A percentile compares a stretch with the other conserved stretches of the same genome.
Evolutionary conservation across 352 stramenopile genomes (phyloP).

Genomic region (Phytophthora gonapodyides): DNA sequence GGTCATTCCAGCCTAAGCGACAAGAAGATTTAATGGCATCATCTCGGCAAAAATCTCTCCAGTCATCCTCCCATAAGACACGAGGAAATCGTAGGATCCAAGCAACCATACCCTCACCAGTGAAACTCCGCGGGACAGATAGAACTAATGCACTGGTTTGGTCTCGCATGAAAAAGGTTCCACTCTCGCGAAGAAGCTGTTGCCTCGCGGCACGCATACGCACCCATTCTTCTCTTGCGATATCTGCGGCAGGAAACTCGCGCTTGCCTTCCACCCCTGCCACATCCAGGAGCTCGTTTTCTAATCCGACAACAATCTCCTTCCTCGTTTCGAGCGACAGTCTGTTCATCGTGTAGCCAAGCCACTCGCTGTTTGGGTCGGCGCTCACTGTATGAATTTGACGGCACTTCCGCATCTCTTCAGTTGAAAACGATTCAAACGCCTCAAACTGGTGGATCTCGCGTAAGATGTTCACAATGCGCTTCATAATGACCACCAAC

Average conservation of each 20-base stretch:
- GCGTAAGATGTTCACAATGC: slow-evolving; percentile 50
- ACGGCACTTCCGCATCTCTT: slow-evolving; percentile 58
- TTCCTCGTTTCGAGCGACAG: slow-evolving; percentile 57
- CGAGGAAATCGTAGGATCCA: slow-evolving; percentile 55
- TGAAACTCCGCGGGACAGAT: slow-evolving; percentile 52
- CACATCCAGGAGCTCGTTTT: slow-evolving; percentile 69
- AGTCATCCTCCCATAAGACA: slow-evolving; percentile 59
- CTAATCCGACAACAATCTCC: slow-evolving; percentile 58
- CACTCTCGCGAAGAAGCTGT: slow-evolving; percentile 47
- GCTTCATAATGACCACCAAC: slow-evolving; percentile 57
- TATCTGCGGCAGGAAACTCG: slow-evolving; percentile 18
- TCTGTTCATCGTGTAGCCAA: slow-evolving; percentile 60
- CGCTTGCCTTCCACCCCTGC: slow-evolving; percentile 32
- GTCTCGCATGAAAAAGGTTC: slow-evolving; percentile 60
- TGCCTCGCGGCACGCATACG: slow-evolving; percentile 45
- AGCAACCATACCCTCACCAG: slow-evolving; percentile 62
- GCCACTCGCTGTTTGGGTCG: slow-evolving; percentile 50
- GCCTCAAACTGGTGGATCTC: slow-evolving; percentile 69
- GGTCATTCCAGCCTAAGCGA: slow-evolving; percentile 44
- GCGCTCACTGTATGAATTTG: slow-evolving; percentile 57
- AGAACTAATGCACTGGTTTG: slow-evolving; percentile 45
- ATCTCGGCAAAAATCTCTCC: slow-evolving; percentile 57
- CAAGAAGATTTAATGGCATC: slow-evolving; percentile 21
- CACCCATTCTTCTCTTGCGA: slow-evolving; percentile 58
- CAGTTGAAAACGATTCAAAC: slow-evolving; percentile 51